A percentile compares a stretch with the other conserved stretches of the same genome.
phyloP scores from a whole-genome alignment of 441 rosid genomes.

The Mallotus repandus region DNA sequence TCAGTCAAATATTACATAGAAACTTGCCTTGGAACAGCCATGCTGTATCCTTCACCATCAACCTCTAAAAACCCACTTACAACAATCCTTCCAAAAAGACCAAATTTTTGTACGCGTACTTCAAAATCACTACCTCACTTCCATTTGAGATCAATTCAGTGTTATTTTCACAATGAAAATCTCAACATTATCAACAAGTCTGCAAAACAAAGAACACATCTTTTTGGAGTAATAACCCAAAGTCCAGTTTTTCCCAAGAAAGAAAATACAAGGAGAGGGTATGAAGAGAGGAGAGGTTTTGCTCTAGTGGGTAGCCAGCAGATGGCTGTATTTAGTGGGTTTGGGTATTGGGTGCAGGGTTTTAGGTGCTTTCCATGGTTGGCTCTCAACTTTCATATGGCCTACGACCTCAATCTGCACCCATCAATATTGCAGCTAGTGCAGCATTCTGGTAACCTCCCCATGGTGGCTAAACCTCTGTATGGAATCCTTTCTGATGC shows the following conservation, averaged over 20 bases:
- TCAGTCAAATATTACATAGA: neutral
- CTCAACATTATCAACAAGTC: conserved; percentile 25
- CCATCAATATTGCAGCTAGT: conserved; percentile 81
- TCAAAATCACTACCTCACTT: neutral
- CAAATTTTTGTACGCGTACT: conserved; percentile 10
- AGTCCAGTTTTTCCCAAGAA: conserved; percentile 35
- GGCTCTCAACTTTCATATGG: conserved; percentile 83
- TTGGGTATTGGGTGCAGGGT: conserved; percentile 85
- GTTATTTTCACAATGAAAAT: conserved; percentile 21
- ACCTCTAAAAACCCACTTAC: conserved; percentile 18
- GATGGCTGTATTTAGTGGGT: conserved; percentile 61
- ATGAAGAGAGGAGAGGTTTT: conserved; percentile 35
- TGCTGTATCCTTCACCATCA: conserved; percentile 20
- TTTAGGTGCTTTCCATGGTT: conserved; percentile 89
- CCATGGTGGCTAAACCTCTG: conserved; percentile 85
- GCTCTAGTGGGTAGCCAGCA: conserved; percentile 42
- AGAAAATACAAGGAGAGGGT: conserved; percentile 24
- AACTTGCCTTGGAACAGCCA: conserved; percentile 13
- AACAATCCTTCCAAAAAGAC: conserved; percentile 17
- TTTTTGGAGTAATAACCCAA: conserved; percentile 30
- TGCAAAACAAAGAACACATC: conserved; percentile 26
- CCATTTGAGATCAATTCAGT: conserved; percentile 17
- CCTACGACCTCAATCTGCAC: conserved; percentile 51
- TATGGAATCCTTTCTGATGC: conserved; percentile 82
- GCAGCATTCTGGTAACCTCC: conserved; percentile 66